phyloP scores from a whole-genome alignment of 2,329 filamentous ascomycete species.

The Hypoxylon sp. region DNA sequence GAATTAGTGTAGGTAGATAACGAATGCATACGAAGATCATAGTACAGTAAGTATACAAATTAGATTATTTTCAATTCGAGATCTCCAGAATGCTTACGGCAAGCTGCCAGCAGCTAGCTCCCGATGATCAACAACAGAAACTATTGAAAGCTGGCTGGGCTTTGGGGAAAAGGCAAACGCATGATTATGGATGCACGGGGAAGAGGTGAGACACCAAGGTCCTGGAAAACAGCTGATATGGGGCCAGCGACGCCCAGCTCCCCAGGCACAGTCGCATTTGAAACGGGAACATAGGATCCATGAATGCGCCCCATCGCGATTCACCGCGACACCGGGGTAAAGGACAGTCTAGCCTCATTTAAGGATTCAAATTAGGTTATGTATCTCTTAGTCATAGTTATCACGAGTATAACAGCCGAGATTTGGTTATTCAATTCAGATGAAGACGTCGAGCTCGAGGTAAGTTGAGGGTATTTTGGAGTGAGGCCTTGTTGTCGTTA shows the following conservation, averaged over 20 bases:
- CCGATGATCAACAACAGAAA: slow-evolving; percentile 26
- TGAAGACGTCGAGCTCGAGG: slow-evolving; percentile 4
- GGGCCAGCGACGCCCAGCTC: slow-evolving; percentile 34
- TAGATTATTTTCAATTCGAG: slow-evolving; percentile 19
- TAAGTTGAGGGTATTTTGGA: background rate
- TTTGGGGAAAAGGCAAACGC: slow-evolving; percentile 29
- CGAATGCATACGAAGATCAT: slow-evolving; percentile 34
- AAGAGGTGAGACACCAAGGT: slow-evolving; percentile 34
- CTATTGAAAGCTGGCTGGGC: slow-evolving; percentile 14
- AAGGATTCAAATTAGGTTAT: slow-evolving; percentile 9
- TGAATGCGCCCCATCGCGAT: slow-evolving; percentile 17
- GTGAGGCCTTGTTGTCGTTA: background rate
- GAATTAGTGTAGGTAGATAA: slow-evolving; percentile 21
- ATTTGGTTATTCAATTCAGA: slow-evolving; percentile 18
- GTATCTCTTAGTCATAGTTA: background rate
- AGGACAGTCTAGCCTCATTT: slow-evolving; percentile 8
- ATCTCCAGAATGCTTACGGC: slow-evolving; percentile 13
- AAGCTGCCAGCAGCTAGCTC: slow-evolving; percentile 37
- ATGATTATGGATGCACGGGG: slow-evolving; percentile 43
- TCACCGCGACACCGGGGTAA: slow-evolving; percentile 10
- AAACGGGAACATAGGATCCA: slow-evolving; percentile 38
- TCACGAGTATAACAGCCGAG: background rate
- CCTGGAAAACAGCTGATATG: slow-evolving; percentile 47
- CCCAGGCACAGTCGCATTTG: slow-evolving; percentile 36
- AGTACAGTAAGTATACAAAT: slow-evolving; percentile 26